Evolutionary conservation across 176 grass and related monocot species (phyloP).

Genomic region (Avena atlantica): DNA sequence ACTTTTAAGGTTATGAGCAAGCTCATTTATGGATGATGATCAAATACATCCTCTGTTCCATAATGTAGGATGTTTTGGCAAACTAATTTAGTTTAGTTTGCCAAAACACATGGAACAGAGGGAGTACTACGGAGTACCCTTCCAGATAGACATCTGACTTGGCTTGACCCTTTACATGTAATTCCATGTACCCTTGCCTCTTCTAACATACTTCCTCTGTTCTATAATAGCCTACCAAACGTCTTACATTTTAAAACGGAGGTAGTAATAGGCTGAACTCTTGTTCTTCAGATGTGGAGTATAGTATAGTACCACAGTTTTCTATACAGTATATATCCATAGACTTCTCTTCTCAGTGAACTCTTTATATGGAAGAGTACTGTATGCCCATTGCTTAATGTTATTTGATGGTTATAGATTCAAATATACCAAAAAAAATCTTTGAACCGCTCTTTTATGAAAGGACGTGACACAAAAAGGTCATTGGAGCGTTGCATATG

Average conservation of each 20-base stretch:
- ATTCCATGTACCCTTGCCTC: constrained; percentile 4
- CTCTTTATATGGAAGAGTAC: neutral
- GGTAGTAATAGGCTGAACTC: neutral
- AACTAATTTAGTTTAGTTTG: too few species aligned
- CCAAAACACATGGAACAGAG: too few species aligned
- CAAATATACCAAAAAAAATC: neutral
- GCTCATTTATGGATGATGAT: neutral
- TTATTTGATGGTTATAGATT: neutral
- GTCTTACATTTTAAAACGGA: too few species aligned
- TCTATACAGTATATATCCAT: neutral
- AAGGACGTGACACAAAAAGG: too few species aligned
- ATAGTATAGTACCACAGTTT: neutral
- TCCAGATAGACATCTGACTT: neutral
- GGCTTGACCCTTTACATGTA: constrained; percentile 2
- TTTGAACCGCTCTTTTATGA: neutral
- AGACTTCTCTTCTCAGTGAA: neutral
- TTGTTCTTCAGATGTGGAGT: neutral
- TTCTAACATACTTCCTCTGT: neutral
- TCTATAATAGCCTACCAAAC: too few species aligned
- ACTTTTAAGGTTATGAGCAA: constrained; percentile 31
- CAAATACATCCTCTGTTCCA: neutral
- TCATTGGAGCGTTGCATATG: too few species aligned
- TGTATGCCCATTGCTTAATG: neutral
- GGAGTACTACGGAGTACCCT: neutral
- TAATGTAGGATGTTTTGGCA: too few species aligned